phyloP scores from a whole-genome alignment of 2,329 filamentous ascomycete genomes.

The Aschersonia sp. region DNA sequence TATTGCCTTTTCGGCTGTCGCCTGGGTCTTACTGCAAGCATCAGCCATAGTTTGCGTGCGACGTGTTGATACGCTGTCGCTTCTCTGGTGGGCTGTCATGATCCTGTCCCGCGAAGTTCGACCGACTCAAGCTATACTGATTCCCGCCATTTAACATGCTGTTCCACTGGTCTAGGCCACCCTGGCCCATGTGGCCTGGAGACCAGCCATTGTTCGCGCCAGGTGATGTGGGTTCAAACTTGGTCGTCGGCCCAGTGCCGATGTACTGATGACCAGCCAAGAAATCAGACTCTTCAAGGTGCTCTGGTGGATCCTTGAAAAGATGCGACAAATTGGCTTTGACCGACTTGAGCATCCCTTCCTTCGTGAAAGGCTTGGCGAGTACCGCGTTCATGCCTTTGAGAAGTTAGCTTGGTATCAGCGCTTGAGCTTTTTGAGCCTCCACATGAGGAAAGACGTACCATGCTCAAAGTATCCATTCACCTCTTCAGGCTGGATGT shows the following conservation, averaged over 20 bases:
- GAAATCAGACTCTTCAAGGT: slow-evolving; percentile 22
- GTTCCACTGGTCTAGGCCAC: slow-evolving; percentile 29
- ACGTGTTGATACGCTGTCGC: slow-evolving; percentile 33
- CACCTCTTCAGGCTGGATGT: slow-evolving; percentile 92
- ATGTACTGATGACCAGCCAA: slow-evolving; percentile 17
- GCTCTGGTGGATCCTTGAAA: slow-evolving; percentile 48
- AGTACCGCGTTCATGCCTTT: slow-evolving; percentile 94
- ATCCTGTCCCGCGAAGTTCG: slow-evolving; percentile 13
- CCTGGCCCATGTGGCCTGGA: slow-evolving; percentile 34
- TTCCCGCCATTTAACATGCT: slow-evolving; percentile 27
- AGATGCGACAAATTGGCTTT: slow-evolving; percentile 81
- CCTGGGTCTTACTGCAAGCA: slow-evolving; percentile 2
- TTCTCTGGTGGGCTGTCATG: slow-evolving; percentile 35
- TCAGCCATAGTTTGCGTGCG: slow-evolving; percentile 26
- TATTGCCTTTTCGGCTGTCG: not conserved
- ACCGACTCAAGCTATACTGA: slow-evolving; percentile 21
- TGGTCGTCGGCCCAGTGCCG: slow-evolving; percentile 21
- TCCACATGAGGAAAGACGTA: slow-evolving; percentile 19
- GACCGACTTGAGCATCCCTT: slow-evolving; percentile 70
- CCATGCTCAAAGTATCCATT: slow-evolving; percentile 95
- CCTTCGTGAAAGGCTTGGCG: slow-evolving; percentile 90
- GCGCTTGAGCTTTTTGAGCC: too few species aligned
- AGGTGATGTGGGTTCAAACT: slow-evolving; percentile 41
- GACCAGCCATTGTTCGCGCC: slow-evolving; percentile 32
- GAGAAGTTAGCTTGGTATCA: not conserved